Base-by-base conservation (phyloP, 2,329 filamentous ascomycete genomes). In the Monosporascus sp. region DNA sequence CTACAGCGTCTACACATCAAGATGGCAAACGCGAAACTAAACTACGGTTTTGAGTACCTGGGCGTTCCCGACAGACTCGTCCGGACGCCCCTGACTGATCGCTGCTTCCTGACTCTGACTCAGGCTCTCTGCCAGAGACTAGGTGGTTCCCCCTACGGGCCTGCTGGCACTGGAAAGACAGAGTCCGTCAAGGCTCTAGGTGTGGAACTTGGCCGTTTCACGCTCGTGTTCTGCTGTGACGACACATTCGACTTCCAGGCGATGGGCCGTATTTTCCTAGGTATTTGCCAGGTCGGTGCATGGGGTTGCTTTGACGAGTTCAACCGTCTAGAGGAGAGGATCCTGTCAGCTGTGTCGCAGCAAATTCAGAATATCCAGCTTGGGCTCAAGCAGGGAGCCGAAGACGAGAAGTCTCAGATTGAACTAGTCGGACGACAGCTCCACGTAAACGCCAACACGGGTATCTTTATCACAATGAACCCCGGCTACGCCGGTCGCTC, bases 261-360 rank as follows among this genome's bases (percentile, higher is more conserved):
- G 49, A 99, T 99, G 94, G 95, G 95, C 15, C 90, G 94, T 62
- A 99, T 99, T 64, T 99, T 99, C 81, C 80, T 99, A 37, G 94
- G 94, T 80, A 96, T 99, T 57, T 99, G 95, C 70, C 94, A 99
- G 71, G 94, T 99, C 48, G 94, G 94, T 70, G 94, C 94, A 5
- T 99, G 94, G 94, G 95, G 95, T 65, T 99, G 94, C 77, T 99
- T 99, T 72, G 94, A 99, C 67, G 94, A 99, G 76, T 99, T 99
- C 79, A 99, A 99, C 73, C 89, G 94, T 81, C 79, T 99, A 20
- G 94, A 99, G 67, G 94, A 99, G 75, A 86, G 94, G 59, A 99
- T 99, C 56, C 74, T 99, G 56, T 99, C 95, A 45, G 94, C 94
- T 18, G 95, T 99, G 17, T 99, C 95, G 20, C 94, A 99, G 71